Base-by-base conservation (phyloP, 768 basidiomycete genomes). In the Calocera viscosa region DNA sequence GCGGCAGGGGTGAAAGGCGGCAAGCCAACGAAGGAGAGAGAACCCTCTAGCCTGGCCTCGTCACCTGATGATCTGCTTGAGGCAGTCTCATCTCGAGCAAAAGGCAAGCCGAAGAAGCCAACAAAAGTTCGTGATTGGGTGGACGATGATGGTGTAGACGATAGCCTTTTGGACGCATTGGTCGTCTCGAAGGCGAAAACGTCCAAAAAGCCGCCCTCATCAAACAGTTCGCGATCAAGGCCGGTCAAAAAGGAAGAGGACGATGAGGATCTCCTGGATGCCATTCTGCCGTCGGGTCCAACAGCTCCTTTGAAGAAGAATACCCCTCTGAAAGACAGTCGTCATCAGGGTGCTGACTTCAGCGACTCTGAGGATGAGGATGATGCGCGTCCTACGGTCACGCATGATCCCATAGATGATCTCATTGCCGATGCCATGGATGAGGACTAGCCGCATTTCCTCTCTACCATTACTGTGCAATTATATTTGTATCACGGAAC, bases 371-470 rank as follows among this genome's bases (percentile, higher is more conserved):
- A n/a, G 43, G 43, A 60, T 32, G 53, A 60, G 5, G 53, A 32
- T 10, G 10, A 2, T 28, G 53, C 53, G 2, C 14, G 7, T 60
- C 26, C 26, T 30, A 10, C 24, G 3, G 43, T 19, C 16, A 24
- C 16, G 26, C 53, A 60, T 32, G 53, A 60, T 30, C 53, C 53
- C 16, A 22, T 60, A 32, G 53, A 60, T 32, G 53, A 60, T 60
- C 53, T 60, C 30, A 60, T 60, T 32, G 53, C 53, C 2, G 53
- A 60, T 60, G 53, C 53, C 14, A 60, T 60, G 43, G 43, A 60
- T 60, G 53, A 60, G 10, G 53, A 60, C 26, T 60, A 32, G 53
- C 30, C 43, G 43, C 24, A 47, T 8, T 3, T 47, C 19, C 24
- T 19, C 43, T 19, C 5, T 3, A 47, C 3, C 43, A 47, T 47